These are phyloP conservation scores for Apophysomyces ossiformis DNA, from an alignment of 371 early-diverging fungal genomes.

Conservation along the genomic window DNA sequence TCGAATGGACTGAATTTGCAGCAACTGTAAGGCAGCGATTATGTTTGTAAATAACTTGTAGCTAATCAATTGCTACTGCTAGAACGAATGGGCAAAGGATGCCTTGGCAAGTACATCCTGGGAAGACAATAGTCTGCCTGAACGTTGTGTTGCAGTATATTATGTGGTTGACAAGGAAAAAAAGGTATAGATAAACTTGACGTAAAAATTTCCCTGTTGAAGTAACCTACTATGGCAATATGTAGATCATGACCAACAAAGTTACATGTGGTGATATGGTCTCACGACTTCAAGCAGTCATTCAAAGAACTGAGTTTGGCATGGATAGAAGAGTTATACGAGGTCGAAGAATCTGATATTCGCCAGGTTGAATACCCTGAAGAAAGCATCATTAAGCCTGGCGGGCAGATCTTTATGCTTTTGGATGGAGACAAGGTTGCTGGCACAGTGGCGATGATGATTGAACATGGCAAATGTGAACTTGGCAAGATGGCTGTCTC, in stretches of 20 bases:
- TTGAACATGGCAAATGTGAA: conserved; percentile 25
- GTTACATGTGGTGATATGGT: conserved; percentile 19
- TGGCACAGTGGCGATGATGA: conserved; percentile 26
- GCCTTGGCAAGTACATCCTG: conserved; percentile 10
- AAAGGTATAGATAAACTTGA: background rate
- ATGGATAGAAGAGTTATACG: conserved; percentile 21
- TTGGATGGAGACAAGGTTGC: conserved; percentile 10
- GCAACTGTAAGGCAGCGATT: background rate
- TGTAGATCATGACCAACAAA: conserved; percentile 10
- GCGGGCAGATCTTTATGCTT: conserved; percentile 27
- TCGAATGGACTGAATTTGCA: conserved; percentile 21
- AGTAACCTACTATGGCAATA: background rate
- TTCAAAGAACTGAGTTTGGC: conserved; percentile 24
- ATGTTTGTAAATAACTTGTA: background rate
- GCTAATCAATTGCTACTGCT: background rate
- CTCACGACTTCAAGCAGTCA: conserved; percentile 16
- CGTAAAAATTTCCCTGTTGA: too few species aligned
- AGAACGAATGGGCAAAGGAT: conserved; percentile 4
- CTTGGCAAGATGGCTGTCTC: conserved; percentile 26
- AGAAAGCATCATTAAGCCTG: conserved; percentile 23
- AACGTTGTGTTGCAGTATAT: conserved; percentile 21
- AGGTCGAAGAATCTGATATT: conserved; percentile 21
- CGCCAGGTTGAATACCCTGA: conserved; percentile 23
- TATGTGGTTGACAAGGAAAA: conserved; percentile 16
- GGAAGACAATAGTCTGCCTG: background rate